phyloP scores from a whole-genome alignment of 305 asterid genomes.

The Fraxinus albicans region DNA sequence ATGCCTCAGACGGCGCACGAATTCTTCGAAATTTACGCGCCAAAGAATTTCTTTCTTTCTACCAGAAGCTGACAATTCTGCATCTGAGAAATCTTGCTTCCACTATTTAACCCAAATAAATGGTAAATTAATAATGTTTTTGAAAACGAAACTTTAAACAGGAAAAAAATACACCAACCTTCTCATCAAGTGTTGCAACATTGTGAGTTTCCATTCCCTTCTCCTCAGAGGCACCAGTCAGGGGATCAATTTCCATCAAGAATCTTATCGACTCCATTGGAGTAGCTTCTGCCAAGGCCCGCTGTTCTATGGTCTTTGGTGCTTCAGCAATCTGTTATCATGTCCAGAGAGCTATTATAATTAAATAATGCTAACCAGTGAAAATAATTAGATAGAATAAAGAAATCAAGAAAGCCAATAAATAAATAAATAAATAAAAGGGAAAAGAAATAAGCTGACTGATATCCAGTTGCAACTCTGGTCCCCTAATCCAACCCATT shows the following conservation, averaged over 20 bases:
- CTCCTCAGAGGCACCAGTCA: conserved; percentile 40
- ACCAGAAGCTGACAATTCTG: conserved; percentile 34
- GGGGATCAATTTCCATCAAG: conserved; percentile 43
- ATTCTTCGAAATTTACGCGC: conserved; percentile 87
- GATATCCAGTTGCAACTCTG: conserved; percentile 9
- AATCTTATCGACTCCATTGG: conserved; percentile 76
- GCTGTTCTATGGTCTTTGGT: conserved; percentile 53
- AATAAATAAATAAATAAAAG: not conserved
- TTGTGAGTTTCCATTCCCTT: conserved; percentile 33
- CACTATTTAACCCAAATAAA: conserved; percentile 36
- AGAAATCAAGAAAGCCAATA: not conserved
- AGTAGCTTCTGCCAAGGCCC: conserved; percentile 72
- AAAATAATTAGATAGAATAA: not conserved
- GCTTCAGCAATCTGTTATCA: conserved; percentile 38
- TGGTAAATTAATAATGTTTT: conserved; percentile 19
- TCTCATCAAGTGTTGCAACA: conserved; percentile 39
- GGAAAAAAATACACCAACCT: conserved; percentile 46
- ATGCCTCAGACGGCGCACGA: conserved; percentile 55
- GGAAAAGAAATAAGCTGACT: not conserved
- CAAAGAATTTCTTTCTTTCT: conserved; percentile 69
- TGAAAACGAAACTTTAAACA: conserved; percentile 15
- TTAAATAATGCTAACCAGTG: not conserved
- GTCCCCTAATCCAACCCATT: not conserved
- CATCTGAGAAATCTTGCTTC: conserved; percentile 50
- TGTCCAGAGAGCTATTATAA: not conserved